Evolutionary conservation across 2,329 filamentous ascomycete genomes (phyloP), one percentile per base, ranked within the genome.

Genomic region (Aspergillus sp.): DNA sequence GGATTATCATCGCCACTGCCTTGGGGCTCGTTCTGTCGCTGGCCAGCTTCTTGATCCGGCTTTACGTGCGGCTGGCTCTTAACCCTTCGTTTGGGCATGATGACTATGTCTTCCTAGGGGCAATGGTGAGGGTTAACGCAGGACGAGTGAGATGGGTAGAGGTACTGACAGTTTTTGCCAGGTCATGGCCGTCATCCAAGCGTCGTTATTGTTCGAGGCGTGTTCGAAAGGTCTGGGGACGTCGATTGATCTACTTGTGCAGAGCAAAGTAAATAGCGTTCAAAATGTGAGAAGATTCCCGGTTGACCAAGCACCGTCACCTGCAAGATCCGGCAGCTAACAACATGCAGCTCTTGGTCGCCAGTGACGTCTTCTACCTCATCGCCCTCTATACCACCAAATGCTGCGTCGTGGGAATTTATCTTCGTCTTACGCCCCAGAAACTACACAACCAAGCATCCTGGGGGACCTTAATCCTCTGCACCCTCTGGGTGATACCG

Each of bases 361-460:
- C 71, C 41, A 71, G 63, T 54, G 72, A 81, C 57, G 64, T 79
- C n/a, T 68, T 81, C 53, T 77, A 75, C 52, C 61, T 81, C 42
- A 41, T 77, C 32, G 70, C 73, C 1, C 60, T 80, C 18, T 78
- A 75, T 58, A 66, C 79, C 36, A 69, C 65, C 17, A 71, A 71
- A 62, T 69, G 66, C 53, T 69, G 68, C 15, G 76, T 79, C 38
- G 69, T 75, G 5, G 70, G 76, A 15, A 73, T 81, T 11, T 75
- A 79, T 53, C 66, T 78, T 18, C 77, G 78, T 5, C 67, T 81
- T 15, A 78, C 78, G 3, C 77, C 77, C 6, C 71, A 77, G 26
- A 74, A 72, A 50, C 62, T 61, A 5, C 79, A 81, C 62, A 70
- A 71, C 11, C 52, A 68, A 13, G 66, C 70, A 3, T 71, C 76